Evolutionary conservation across 345 rosid genomes (phyloP), one percentile per base, ranked within the genome.

Genomic region (Lumnitzera racemosa): DNA sequence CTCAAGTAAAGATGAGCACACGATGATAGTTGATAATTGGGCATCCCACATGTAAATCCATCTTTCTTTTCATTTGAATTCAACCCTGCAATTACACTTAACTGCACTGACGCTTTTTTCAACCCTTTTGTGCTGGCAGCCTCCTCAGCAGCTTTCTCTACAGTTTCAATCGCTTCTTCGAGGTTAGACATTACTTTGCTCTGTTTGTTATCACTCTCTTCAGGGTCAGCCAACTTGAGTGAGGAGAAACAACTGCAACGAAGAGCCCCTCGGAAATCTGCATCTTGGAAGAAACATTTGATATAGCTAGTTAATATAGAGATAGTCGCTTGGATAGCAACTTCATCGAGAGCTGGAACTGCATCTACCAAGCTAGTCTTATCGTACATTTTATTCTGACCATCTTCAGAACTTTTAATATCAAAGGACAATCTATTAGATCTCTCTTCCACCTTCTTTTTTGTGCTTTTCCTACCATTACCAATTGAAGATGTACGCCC

Each of bases 1-100:
- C 88, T 71, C 36, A 81, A 76, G 68, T 81, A 86, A 48, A 81
- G 72, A 61, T 81, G 86, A 59, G 87, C 86, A 74, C 83, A 80
- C 11, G 86, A 78, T 49, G 91, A 83, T 70, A 81, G 49, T 74
- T 71, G 70, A 12, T 72, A 71, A 66, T 79, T 74, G 27, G 78
- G 78, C 54, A 74, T 51, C 66, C 84, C 86, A 27, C 67, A 64
- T 27, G 81, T 75, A 43, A 64, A 77, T 9, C 78, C 77, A 65
- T 81, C 77, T 67, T 74, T 69, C 56, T 63, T 49, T 29, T 81
- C 78, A 62, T 70, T 69, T 15, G 78, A 68, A 58, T 69, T 77
- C 76, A 86, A 59, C 9, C 79, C 81, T 3, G 84, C 71, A 41
- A 86, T 79, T 67, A 83, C 56, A 31, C 79, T 75, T 53, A 83